Evolutionary conservation across 352 stramenopile genomes (phyloP).

Genomic region (Globisporangium nunn): DNA sequence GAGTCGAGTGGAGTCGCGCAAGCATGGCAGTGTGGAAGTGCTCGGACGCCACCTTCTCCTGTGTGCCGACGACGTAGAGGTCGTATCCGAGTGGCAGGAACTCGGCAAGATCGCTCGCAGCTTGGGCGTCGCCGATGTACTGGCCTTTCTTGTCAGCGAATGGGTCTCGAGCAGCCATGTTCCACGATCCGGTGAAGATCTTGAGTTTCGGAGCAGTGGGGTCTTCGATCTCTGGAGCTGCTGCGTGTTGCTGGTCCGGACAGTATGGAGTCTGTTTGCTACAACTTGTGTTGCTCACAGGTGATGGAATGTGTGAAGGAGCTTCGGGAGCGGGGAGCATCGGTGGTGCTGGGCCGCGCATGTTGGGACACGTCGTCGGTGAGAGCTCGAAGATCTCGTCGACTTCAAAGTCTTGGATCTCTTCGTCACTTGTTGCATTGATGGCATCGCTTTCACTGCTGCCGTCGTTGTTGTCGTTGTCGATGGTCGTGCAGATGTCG

Average conservation of each 20-base stretch:
- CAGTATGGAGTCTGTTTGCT: too few relatives aligned
- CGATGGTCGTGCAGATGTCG: neutral
- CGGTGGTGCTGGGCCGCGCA: conserved; percentile 1
- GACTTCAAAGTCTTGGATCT: conserved; percentile 17
- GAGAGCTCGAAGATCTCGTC: conserved; percentile 24
- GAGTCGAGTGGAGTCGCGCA: conserved; percentile 26
- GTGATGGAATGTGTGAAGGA: neutral
- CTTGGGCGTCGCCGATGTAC: conserved; percentile 36
- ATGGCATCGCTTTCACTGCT: neutral
- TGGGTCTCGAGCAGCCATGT: conserved; percentile 63
- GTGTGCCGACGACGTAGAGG: conserved; percentile 63
- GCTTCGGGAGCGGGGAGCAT: neutral
- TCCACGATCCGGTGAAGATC: conserved; percentile 71
- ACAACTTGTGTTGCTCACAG: neutral
- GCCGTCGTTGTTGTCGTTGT: conserved; percentile 8
- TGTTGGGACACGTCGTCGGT: conserved; percentile 21
- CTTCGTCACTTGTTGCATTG: too few relatives aligned
- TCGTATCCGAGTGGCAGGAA: conserved; percentile 65
- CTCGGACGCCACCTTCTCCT: conserved; percentile 60
- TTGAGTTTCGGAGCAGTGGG: conserved; percentile 16
- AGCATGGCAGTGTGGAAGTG: conserved; percentile 48
- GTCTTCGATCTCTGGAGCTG: neutral
- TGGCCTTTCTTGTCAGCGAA: conserved; percentile 28
- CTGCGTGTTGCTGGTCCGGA: too few relatives aligned
- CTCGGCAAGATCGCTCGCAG: conserved; percentile 25